phyloP scores from a whole-genome alignment of 371 early-diverging fungal genomes.

The Smittium culicis region DNA sequence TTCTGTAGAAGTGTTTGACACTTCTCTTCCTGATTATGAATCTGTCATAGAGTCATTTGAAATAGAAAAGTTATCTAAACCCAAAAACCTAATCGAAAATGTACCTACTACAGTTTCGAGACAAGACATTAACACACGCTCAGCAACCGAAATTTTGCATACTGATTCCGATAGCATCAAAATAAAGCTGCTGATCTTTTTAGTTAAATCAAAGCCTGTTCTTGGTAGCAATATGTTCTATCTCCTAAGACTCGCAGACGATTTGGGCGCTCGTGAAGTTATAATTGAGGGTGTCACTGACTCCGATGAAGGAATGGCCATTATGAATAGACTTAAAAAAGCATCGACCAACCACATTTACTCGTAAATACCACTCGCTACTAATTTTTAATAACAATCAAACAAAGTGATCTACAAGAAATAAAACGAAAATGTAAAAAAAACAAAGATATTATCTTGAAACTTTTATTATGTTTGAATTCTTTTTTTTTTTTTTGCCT shows the following conservation, averaged over 20 bases:
- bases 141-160: not conserved
- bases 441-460: not conserved
- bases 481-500: not conserved
- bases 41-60: not conserved
- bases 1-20: not conserved
- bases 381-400: too few relatives aligned
- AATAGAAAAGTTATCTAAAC: too few relatives aligned
- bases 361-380: not conserved
- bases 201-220: constrained; percentile 19
- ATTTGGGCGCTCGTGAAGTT: constrained; percentile 52
- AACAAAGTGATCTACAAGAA: too few relatives aligned
- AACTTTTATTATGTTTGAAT: not conserved
- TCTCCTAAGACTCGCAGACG: constrained; percentile 71
- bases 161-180: not conserved
- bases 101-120: too few relatives aligned
- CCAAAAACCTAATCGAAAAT: too few relatives aligned
- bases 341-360: constrained; percentile 44
- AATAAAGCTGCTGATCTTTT: not conserved
- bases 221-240: constrained; percentile 72
- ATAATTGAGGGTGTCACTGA: constrained; percentile 80
- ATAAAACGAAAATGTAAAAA: too few relatives aligned
- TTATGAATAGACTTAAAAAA: constrained; percentile 95
- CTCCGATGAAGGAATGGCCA: constrained; percentile 76
- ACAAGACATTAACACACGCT: not conserved
- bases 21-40: not conserved